Percentiles rank a stretch among this genome's conserved stretches.
Evolutionary conservation across 139 green algal species (phyloP).

Genomic region (Chlorella sorokiniana): DNA sequence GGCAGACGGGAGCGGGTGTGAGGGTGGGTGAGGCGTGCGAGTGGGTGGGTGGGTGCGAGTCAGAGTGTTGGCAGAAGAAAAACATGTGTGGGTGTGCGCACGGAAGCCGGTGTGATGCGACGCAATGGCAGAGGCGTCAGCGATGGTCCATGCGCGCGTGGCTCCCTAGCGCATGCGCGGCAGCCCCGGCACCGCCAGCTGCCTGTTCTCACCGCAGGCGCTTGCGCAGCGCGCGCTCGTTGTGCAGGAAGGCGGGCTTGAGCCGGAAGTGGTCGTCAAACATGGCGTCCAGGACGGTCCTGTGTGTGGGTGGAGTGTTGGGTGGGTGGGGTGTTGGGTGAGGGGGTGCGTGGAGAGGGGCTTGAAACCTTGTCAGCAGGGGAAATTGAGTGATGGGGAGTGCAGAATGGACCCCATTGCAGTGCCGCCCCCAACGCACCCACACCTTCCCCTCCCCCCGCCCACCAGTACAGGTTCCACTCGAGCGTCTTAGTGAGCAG

Average conservation of each 20-base stretch:
- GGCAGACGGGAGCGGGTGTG: neutral
- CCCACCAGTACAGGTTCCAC: constrained; percentile 91
- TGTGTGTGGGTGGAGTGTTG: neutral
- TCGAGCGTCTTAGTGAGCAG: constrained; percentile 94
- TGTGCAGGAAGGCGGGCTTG: constrained; percentile 55
- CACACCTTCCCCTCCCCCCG: neutral
- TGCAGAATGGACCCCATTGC: neutral
- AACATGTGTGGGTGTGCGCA: too few relatives aligned
- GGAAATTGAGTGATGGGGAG: too few relatives aligned
- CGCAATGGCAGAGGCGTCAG: neutral
- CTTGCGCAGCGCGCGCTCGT: constrained; percentile 54
- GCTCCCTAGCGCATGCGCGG: neutral
- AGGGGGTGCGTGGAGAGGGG: neutral
- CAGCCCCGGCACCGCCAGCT: neutral
- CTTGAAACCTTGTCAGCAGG: too few relatives aligned
- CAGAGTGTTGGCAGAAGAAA: neutral
- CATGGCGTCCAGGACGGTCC: constrained; percentile 82
- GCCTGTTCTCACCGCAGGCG: constrained; percentile 48
- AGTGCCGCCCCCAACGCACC: neutral
- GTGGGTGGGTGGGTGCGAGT: neutral
- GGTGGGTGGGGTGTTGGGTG: neutral
- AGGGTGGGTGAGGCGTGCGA: too few relatives aligned
- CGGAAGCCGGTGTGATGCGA: neutral
- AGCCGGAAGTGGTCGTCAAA: constrained; percentile 86
- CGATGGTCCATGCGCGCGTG: neutral